phyloP scores from a whole-genome alignment of 1,284 basidiomycete species.

The Ustilago shanxiensis region DNA sequence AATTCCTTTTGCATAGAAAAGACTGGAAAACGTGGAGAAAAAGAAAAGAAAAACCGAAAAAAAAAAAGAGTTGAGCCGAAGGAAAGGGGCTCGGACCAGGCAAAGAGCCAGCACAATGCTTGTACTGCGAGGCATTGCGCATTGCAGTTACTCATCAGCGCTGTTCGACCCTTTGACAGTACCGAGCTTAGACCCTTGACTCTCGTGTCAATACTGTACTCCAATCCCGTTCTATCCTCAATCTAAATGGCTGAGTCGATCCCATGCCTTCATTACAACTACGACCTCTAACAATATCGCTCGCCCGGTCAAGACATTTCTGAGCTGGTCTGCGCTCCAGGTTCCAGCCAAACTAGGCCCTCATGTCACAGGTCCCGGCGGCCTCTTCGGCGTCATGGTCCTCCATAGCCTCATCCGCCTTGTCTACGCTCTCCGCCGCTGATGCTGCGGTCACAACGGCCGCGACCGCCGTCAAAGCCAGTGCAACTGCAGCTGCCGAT shows the following conservation, averaged over 20 bases:
- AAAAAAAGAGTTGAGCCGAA: background rate
- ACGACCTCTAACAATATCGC: background rate
- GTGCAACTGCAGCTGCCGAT: background rate
- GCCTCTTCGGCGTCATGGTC: slow-evolving; percentile 34
- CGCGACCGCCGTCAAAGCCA: slow-evolving; percentile 2
- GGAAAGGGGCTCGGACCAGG: slow-evolving; percentile 19
- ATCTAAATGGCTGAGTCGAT: background rate
- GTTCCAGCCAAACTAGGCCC: slow-evolving; percentile 1
- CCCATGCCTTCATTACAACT: background rate
- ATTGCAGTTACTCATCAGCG: background rate
- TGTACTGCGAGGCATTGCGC: too few species aligned
- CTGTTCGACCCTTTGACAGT: slow-evolving; percentile 2
- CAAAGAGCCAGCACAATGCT: background rate
- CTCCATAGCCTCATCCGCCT: slow-evolving; percentile 20
- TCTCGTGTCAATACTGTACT: background rate
- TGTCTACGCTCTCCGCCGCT: slow-evolving; percentile 11
- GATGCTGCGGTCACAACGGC: slow-evolving; percentile 14
- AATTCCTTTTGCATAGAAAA: slow-evolving; percentile 2
- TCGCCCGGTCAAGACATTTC: background rate
- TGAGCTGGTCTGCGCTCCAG: background rate
- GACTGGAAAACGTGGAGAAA: slow-evolving; percentile 1
- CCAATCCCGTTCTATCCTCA: too few species aligned
- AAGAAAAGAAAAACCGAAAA: background rate
- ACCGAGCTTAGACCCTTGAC: slow-evolving; percentile 5
- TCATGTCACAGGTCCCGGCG: slow-evolving; percentile 40